Percentiles rank a stretch among this genome's conserved stretches.
Evolutionary conservation across 108 stramenopile species (phyloP).

Genomic region (Skeletonema grethae): DNA sequence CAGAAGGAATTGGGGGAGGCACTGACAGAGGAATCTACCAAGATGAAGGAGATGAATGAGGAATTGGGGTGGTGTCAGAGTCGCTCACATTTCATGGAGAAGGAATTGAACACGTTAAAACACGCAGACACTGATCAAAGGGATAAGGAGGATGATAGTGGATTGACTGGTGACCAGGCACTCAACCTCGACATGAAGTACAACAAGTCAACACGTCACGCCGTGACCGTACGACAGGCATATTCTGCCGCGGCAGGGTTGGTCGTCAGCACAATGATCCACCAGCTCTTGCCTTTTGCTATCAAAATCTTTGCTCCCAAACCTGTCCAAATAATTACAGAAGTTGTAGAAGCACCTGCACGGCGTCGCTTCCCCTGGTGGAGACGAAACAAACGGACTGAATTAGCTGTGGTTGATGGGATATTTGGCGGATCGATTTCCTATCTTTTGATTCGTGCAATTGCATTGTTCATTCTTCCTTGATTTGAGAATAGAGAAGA

Average conservation of each 20-base stretch:
- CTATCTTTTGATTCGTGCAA: slow-evolving; percentile 13
- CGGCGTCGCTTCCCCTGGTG: neutral
- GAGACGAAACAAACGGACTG: neutral
- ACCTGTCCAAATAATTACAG: neutral
- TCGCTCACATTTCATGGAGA: slow-evolving; percentile 12
- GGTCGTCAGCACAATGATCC: slow-evolving; percentile 11
- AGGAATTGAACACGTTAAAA: neutral
- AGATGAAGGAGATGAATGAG: slow-evolving; percentile 3
- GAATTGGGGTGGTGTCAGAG: slow-evolving; percentile 15
- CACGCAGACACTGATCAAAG: neutral
- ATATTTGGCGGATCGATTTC: slow-evolving; percentile 21
- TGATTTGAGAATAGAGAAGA: neutral
- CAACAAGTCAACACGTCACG: slow-evolving; percentile 32
- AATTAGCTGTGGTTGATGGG: slow-evolving; percentile 20
- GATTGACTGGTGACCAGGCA: neutral
- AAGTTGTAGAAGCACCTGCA: neutral
- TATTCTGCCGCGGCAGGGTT: slow-evolving; percentile 32
- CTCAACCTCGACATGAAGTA: slow-evolving; percentile 46
- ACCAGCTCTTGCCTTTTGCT: slow-evolving; percentile 1
- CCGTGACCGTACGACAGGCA: slow-evolving; percentile 27
- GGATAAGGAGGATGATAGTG: neutral
- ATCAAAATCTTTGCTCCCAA: slow-evolving; percentile 6
- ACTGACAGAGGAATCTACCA: neutral
- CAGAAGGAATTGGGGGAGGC: slow-evolving; percentile 10
- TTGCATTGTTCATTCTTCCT: neutral